Percentiles rank a stretch among this genome's conserved stretches.
Conservation (phyloP, 768 basidiomycete species). For the Xerocomus brunneocitrinus region DNA sequence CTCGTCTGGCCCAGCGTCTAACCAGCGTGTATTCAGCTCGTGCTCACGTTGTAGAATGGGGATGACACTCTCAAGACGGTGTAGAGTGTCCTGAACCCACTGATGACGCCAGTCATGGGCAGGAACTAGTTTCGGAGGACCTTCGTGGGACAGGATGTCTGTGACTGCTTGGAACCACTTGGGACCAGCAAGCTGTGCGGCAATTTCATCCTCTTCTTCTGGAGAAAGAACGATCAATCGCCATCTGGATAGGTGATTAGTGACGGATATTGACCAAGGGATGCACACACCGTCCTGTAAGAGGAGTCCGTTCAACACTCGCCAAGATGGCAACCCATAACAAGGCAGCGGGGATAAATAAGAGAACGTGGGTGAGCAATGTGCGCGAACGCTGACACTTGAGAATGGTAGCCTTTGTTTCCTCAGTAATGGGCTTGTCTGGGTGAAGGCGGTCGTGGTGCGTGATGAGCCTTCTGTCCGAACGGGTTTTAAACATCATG, state of each 20-base stretch:
- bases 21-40: constrained; percentile 54
- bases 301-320: constrained; percentile 70
- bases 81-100: constrained; percentile 82
- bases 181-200: constrained; percentile 71
- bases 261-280: neutral
- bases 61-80: constrained; percentile 70
- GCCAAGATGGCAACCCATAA: constrained; percentile 70
- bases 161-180: constrained; percentile 86
- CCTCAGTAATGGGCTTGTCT: constrained; percentile 48
- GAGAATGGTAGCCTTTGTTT: constrained; percentile 45
- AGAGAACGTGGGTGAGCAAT: constrained; percentile 46
- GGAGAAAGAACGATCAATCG: constrained; percentile 86
- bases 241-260: constrained; percentile 49
- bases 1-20: constrained; percentile 44
- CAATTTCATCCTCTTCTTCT: constrained; percentile 88
- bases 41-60: constrained; percentile 61
- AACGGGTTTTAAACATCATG: constrained; percentile 55
- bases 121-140: constrained; percentile 60
- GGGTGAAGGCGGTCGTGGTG: constrained; percentile 34
- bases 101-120: constrained; percentile 81
- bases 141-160: constrained; percentile 68
- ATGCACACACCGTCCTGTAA: constrained; percentile 72
- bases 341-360: constrained; percentile 56
- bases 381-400: constrained; percentile 48
- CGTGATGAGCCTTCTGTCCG: constrained; percentile 46